Conservation (phyloP, 257 asterid genomes). For the Oldenlandia corymbosa region DNA sequence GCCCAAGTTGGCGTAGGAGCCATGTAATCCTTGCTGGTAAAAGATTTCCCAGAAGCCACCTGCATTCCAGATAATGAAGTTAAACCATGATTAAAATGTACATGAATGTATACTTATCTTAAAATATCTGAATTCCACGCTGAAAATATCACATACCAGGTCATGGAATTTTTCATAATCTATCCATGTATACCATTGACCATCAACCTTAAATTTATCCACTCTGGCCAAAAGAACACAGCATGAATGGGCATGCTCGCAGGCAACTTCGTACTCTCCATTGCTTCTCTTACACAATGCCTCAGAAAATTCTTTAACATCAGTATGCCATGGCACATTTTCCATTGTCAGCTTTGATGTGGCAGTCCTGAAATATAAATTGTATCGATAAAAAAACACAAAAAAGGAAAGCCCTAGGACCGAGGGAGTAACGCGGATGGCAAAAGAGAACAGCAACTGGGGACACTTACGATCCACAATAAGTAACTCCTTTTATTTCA, state of each 20-base stretch:
- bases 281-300: constrained; percentile 75
- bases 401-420: background rate
- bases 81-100: background rate
- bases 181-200: constrained; percentile 93
- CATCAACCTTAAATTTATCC: constrained; percentile 67
- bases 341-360: constrained; percentile 97
- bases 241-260: constrained; percentile 93
- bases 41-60: constrained; percentile 71
- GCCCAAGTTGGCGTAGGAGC: constrained; percentile 92
- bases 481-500: constrained; percentile 97
- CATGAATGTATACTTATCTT: background rate
- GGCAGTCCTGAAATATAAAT: constrained; percentile 58
- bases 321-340: constrained; percentile 98
- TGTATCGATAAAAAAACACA: background rate
- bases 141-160: constrained; percentile 47
- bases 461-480: constrained; percentile 95
- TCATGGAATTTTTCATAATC: constrained; percentile 94
- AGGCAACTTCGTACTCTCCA: constrained; percentile 85
- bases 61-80: constrained; percentile 21
- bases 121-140: background rate
- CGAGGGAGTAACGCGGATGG: background rate
- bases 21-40: constrained; percentile 85
- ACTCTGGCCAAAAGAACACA: constrained; percentile 94
- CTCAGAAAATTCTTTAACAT: constrained; percentile 84
- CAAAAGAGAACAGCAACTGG: background rate